A percentile compares a stretch with the other conserved stretches of the same genome.
Conservation (phyloP, 495 filamentous ascomycete species). For the Talaromyces liani region DNA sequence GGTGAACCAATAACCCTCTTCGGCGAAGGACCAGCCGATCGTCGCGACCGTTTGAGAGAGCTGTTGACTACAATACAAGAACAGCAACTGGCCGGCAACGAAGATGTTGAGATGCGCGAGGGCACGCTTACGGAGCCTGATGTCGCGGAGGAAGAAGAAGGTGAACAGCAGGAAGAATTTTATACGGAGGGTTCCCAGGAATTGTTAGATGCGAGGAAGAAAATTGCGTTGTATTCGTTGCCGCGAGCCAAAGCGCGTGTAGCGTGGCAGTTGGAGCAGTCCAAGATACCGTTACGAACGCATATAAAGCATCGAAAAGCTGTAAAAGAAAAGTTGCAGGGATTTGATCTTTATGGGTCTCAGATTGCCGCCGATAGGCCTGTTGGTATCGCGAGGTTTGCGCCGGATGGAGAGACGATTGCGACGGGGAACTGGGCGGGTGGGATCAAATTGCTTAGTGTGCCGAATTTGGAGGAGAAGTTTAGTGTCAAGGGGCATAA, state of each 20-base stretch:
- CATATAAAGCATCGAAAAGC: conserved; percentile 86
- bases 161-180: conserved; percentile 87
- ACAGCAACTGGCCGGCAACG: conserved; percentile 48
- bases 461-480: conserved; percentile 74
- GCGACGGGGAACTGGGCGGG: conserved; percentile 91
- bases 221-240: conserved; percentile 80
- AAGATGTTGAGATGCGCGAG: conserved; percentile 56
- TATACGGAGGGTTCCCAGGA: conserved; percentile 77
- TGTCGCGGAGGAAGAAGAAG: conserved; percentile 44
- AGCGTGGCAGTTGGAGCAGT: conserved; percentile 67
- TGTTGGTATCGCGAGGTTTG: conserved; percentile 82
- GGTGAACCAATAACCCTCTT: conserved; percentile 93
- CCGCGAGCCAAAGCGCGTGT: conserved; percentile 73
- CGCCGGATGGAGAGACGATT: conserved; percentile 74
- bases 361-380: conserved; percentile 88
- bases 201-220: conserved; percentile 67
- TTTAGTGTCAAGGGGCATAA: conserved; percentile 70
- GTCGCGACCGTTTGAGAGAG: conserved; percentile 80
- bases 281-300: conserved; percentile 72
- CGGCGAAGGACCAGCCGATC: conserved; percentile 79
- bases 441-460: conserved; percentile 73
- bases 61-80: conserved; percentile 71
- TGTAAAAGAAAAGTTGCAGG: conserved; percentile 74
- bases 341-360: conserved; percentile 83
- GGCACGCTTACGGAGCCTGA: conserved; percentile 20